phyloP scores from a whole-genome alignment of 1,284 basidiomycete species.

The Trametes pubescens region DNA sequence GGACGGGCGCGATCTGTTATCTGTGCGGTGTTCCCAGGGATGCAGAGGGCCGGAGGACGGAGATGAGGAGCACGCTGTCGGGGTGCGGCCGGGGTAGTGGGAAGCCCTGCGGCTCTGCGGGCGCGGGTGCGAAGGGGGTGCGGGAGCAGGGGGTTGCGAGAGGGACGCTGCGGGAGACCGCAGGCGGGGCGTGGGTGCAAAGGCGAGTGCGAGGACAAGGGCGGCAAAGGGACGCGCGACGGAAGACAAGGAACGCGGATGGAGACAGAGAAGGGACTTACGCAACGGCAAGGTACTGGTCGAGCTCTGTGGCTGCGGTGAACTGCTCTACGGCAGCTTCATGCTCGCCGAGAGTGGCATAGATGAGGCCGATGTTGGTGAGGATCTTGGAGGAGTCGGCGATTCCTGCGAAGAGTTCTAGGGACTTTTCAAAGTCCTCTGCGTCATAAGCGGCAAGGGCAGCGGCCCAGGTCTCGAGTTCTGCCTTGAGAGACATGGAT shows the following conservation, averaged over 20 bases:
- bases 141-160: neutral
- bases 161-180: neutral
- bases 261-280: slow-evolving; percentile 52
- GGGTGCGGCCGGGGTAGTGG: slow-evolving; percentile 8
- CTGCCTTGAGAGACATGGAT: slow-evolving; percentile 80
- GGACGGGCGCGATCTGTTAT: slow-evolving; percentile 9
- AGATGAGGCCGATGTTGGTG: slow-evolving; percentile 91
- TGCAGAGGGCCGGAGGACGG: neutral
- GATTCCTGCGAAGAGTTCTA: slow-evolving; percentile 84
- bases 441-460: slow-evolving; percentile 88
- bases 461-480: slow-evolving; percentile 86
- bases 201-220: neutral
- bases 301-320: slow-evolving; percentile 75
- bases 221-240: slow-evolving; percentile 10
- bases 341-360: slow-evolving; percentile 88
- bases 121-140: neutral
- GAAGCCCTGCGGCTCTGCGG: too few relatives aligned
- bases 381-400: slow-evolving; percentile 88
- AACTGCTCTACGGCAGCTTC: slow-evolving; percentile 84
- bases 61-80: slow-evolving; percentile 1
- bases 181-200: slow-evolving; percentile 13
- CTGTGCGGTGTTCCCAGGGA: slow-evolving; percentile 3
- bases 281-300: slow-evolving; percentile 87
- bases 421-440: slow-evolving; percentile 77
- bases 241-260: slow-evolving; percentile 14